Evolutionary conservation across 148 eudicot genomes (phyloP).

Genomic region (Fallopia convolvulus): DNA sequence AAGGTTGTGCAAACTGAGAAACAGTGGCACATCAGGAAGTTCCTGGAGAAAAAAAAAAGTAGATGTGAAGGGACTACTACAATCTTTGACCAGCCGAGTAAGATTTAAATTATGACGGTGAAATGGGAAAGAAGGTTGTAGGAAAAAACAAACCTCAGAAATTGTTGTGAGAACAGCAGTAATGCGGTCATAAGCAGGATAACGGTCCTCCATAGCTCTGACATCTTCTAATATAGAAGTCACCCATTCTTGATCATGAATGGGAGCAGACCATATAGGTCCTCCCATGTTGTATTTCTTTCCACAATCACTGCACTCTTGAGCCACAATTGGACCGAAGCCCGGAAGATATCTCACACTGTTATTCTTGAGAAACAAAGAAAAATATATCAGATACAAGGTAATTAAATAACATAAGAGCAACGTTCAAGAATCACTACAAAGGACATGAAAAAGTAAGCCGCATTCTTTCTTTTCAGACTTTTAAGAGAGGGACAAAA

Average conservation of each 20-base stretch:
- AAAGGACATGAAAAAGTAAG: neutral
- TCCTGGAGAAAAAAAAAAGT: slow-evolving; percentile 43
- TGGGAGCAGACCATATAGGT: slow-evolving; percentile 97
- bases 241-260: slow-evolving; percentile 96
- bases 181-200: slow-evolving; percentile 79
- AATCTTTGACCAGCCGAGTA: neutral
- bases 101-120: neutral
- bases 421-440: neutral
- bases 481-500: neutral
- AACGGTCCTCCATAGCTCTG: slow-evolving; percentile 55
- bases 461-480: neutral
- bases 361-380: slow-evolving; percentile 35
- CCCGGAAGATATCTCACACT: slow-evolving; percentile 82
- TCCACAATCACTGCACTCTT: slow-evolving; percentile 89
- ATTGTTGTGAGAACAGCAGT: slow-evolving; percentile 74
- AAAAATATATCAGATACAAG: neutral
- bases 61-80: neutral
- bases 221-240: slow-evolving; percentile 70
- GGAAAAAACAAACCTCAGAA: slow-evolving; percentile 58
- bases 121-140: neutral
- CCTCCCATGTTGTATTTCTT: slow-evolving; percentile 95
- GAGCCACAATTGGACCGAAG: slow-evolving; percentile 79
- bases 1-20: slow-evolving; percentile 77
- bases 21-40: slow-evolving; percentile 86
- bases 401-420: neutral